A percentile compares a stretch with the other conserved stretches of the same genome.
These are phyloP conservation scores for Wolfiporia cocos DNA, from an alignment of 1,284 basidiomycete species.

Conservation along the genomic window DNA sequence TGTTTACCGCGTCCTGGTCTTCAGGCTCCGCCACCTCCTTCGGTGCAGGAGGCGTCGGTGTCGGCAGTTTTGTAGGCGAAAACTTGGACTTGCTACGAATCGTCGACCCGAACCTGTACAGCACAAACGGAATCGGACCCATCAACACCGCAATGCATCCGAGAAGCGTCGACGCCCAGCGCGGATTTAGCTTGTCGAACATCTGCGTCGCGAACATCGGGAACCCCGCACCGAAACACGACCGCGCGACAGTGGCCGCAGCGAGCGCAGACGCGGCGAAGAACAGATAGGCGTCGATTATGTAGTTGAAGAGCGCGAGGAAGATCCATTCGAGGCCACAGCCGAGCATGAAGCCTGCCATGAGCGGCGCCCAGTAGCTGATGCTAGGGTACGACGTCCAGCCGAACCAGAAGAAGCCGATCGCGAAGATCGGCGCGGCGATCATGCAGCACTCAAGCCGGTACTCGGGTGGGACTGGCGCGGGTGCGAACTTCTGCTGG, in stretches of 20 bases:
- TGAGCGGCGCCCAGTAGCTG: conserved; percentile 27
- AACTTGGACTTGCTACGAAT: conserved; percentile 25
- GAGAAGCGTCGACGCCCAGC: conserved; percentile 29
- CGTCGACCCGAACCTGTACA: conserved; percentile 25
- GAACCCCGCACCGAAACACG: conserved; percentile 31
- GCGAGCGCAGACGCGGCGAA: conserved; percentile 34
- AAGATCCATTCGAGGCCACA: conserved; percentile 26
- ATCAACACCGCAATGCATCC: conserved; percentile 24
- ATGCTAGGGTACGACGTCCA: conserved; percentile 35
- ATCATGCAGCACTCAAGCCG: conserved; percentile 37
- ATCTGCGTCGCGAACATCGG: conserved; percentile 33
- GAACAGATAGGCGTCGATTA: conserved; percentile 33
- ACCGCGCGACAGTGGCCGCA: conserved; percentile 30
- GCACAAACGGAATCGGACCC: conserved; percentile 31
- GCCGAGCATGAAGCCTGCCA: conserved; percentile 23
- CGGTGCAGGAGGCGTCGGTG: no score
- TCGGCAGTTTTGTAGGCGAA: conserved; percentile 17
- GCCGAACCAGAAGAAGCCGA: conserved; percentile 40
- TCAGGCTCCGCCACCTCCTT: no score
- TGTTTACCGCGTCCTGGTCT: no score
- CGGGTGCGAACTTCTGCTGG: conserved; percentile 28
- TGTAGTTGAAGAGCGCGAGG: conserved; percentile 32
- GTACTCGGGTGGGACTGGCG: conserved; percentile 39
- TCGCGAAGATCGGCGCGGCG: conserved; percentile 35
- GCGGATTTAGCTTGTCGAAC: conserved; percentile 27